Percentiles rank a stretch among this genome's conserved stretches.
Conservation (phyloP, 2,329 filamentous ascomycete genomes). For the Sphaerulina musiva region DNA sequence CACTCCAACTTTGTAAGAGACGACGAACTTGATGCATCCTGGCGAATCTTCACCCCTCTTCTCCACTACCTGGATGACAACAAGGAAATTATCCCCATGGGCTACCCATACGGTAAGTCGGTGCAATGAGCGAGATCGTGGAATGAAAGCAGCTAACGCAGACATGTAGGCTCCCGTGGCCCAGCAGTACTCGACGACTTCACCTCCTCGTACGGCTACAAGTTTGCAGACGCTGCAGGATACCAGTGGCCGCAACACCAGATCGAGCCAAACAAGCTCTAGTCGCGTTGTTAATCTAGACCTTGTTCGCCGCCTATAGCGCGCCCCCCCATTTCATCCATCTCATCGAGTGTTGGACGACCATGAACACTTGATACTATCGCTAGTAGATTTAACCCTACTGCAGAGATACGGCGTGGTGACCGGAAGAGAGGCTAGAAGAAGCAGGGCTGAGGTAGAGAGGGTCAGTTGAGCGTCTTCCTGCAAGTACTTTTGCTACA, state of each 20-base stretch:
- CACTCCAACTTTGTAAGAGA: constrained; percentile 99
- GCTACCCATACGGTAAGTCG: constrained; percentile 90
- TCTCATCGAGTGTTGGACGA: too few species aligned
- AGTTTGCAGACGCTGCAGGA: constrained; percentile 92
- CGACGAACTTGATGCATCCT: constrained; percentile 93
- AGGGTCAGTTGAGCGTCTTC: not conserved
- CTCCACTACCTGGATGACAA: constrained; percentile 98
- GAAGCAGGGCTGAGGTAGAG: constrained; percentile 1
- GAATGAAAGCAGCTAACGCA: constrained; percentile 1
- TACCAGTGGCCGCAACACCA: constrained; percentile 85
- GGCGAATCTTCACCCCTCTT: constrained; percentile 96
- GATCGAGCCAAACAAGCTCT: constrained; percentile 73
- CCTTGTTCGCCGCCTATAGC: not conserved
- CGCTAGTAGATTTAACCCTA: too few species aligned
- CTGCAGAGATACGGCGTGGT: not conserved
- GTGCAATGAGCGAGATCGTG: not conserved
- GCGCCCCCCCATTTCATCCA: too few species aligned
- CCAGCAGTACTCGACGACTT: constrained; percentile 96
- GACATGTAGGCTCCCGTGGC: constrained; percentile 74
- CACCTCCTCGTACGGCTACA: constrained; percentile 96
- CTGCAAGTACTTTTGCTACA: not conserved
- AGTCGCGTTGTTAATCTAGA: constrained; percentile 3
- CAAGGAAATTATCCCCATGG: constrained; percentile 99
- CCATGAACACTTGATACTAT: too few species aligned
- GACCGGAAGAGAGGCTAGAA: not conserved